Percentiles rank a stretch among this genome's conserved stretches.
Evolutionary conservation across 352 stramenopile genomes (phyloP).

Genomic region (Plasmopara muralis): DNA sequence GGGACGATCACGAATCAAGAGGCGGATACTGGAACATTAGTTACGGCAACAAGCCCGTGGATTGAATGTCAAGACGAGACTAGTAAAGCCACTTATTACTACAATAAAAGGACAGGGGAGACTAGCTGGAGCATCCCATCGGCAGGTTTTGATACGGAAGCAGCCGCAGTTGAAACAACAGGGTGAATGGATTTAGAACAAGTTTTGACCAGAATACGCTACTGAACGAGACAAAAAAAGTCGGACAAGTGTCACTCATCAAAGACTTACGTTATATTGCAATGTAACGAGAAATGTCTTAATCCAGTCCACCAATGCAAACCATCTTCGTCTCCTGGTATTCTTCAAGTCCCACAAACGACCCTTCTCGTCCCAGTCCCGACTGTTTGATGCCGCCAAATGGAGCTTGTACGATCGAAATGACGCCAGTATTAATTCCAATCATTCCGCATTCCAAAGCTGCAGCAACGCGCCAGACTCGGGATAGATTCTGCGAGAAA

Average conservation of each 20-base stretch:
- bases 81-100: slow-evolving; percentile 38
- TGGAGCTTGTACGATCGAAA: slow-evolving; percentile 83
- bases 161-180: background rate
- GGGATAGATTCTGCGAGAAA: slow-evolving; percentile 87
- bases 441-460: slow-evolving; percentile 92
- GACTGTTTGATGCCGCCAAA: slow-evolving; percentile 89
- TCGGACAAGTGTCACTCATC: no score
- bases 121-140: slow-evolving; percentile 33
- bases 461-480: slow-evolving; percentile 82
- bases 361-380: slow-evolving; percentile 86
- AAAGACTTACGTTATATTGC: background rate
- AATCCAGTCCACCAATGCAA: slow-evolving; percentile 59
- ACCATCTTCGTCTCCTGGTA: slow-evolving; percentile 98
- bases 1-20: background rate
- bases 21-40: background rate
- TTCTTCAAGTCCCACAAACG: slow-evolving; percentile 86
- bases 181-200: background rate
- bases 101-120: slow-evolving; percentile 33
- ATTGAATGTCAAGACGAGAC: slow-evolving; percentile 26
- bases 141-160: background rate
- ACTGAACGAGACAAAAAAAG: no score
- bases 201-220: no score
- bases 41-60: slow-evolving; percentile 11
- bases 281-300: background rate
- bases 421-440: slow-evolving; percentile 89